Base-by-base conservation (phyloP, 768 basidiomycete genomes). In the Cyclocybe aegerita region DNA sequence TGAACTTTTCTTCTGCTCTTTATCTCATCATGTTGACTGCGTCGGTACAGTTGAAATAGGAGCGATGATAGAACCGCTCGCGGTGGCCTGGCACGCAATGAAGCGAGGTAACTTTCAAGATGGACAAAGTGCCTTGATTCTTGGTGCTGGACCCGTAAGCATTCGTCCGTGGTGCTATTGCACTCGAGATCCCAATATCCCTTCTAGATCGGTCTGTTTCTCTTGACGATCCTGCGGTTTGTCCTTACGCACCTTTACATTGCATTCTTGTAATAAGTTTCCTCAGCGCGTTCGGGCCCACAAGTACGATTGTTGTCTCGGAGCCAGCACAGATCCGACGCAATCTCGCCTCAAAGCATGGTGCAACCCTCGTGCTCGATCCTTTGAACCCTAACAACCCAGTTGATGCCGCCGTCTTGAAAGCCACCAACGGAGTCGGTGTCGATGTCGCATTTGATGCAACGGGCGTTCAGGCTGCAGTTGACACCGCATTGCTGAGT, bases 371-470 rank as follows among this genome's bases (percentile, higher is more conserved):
- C 14, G 65, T 67, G 5, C 56, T 73, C 54, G 66, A 77, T 44
- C 76, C 77, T 2, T 59, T 46, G 30, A 14, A 39, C 31, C 39
- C 14, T 7, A 36, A 39, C 1, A 10, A 17, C 55, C 12, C 41
- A n/a, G 15, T 74, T 29, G 57, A 63, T 4, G 50, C 58, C 0
- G 61, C 58, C 1, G 63, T 66, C 5, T 41, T 62, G 15, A 52
- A 62, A 30, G 61, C 64, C 1, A 76, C 65, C 10, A 55, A 49
- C 33, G 64, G 63, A 9, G 37, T 55, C 4, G 77, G 78, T 23
- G 75, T 74, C 8, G 73, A 77, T 50, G 64, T 77, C 39, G 74
- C 67, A 4, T 77, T 77, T 54, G 79, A 80, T 40, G 75, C 76
- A 11, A 74, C 76, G 4, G 77, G 78, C 0, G 54, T 68, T 2